These are phyloP conservation scores for Nitzschia putrida DNA, from an alignment of 108 stramenopile genomes.

Conservation along the genomic window DNA sequence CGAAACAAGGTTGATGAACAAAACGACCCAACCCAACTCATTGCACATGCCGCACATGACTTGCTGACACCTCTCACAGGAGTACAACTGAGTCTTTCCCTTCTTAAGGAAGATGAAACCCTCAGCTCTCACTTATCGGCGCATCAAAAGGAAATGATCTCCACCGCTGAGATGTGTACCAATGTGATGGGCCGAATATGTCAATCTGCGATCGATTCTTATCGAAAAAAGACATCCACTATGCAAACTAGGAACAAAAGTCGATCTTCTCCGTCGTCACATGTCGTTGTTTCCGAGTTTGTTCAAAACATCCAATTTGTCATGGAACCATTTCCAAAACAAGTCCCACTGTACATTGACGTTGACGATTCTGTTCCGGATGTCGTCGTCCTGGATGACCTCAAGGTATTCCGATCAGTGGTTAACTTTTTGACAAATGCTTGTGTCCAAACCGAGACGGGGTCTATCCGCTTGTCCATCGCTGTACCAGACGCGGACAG, in stretches of 20 bases:
- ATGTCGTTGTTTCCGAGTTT: conserved; percentile 38
- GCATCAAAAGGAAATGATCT: conserved; percentile 55
- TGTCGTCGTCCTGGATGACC: conserved; percentile 51
- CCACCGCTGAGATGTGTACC: conserved; percentile 43
- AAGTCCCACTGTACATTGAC: conserved; percentile 53
- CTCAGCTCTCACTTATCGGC: conserved; percentile 25
- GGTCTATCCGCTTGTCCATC: conserved; percentile 52
- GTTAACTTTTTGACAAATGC: conserved; percentile 78
- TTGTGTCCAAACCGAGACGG: conserved; percentile 50
- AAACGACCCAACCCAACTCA: conserved; percentile 50
- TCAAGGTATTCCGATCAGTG: conserved; percentile 64
- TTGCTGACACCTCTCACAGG: conserved; percentile 72
- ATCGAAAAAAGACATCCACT: conserved; percentile 32
- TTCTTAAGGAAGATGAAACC: conserved; percentile 55
- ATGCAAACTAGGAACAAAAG: background rate
- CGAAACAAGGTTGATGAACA: conserved; percentile 36
- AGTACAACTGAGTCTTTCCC: conserved; percentile 59
- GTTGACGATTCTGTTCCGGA: conserved; percentile 50
- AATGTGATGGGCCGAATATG: conserved; percentile 71
- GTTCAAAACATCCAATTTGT: conserved; percentile 51
- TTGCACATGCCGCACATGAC: conserved; percentile 76
- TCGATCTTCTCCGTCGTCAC: background rate
- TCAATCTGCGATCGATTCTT: conserved; percentile 56
- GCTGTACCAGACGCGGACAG: conserved; percentile 6
- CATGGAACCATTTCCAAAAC: conserved; percentile 62